Evolutionary conservation across 192 early-diverging fungal species (phyloP).

Genomic region (Funneliformis geosporum): DNA sequence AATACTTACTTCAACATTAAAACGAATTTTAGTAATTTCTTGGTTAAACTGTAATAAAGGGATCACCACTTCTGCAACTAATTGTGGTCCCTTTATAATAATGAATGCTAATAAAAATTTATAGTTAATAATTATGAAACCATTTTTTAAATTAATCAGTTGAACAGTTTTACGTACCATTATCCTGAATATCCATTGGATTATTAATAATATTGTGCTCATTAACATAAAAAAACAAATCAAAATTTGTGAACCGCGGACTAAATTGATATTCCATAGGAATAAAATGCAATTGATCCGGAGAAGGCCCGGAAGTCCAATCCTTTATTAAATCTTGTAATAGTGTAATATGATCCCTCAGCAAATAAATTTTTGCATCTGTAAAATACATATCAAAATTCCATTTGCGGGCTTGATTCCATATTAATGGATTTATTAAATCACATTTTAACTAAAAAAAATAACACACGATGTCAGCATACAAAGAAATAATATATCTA

Average conservation of each 20-base stretch:
- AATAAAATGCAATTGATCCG: constrained; percentile 63
- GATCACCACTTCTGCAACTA: constrained; percentile 47
- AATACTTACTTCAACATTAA: constrained; percentile 51
- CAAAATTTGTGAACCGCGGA: constrained; percentile 49
- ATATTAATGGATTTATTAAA: constrained; percentile 64
- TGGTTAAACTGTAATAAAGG: constrained; percentile 63
- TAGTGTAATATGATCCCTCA: constrained; percentile 74
- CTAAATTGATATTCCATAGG: constrained; percentile 67
- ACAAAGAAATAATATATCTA: background rate
- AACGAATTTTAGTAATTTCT: constrained; percentile 52
- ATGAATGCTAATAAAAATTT: constrained; percentile 39
- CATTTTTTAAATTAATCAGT: background rate
- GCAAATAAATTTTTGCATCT: constrained; percentile 55
- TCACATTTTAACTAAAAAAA: constrained; percentile 51
- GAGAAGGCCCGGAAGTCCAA: constrained; percentile 57
- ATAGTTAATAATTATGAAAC: constrained; percentile 10
- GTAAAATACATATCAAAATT: constrained; percentile 53
- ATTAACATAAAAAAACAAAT: constrained; percentile 69
- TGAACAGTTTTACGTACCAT: constrained; percentile 51
- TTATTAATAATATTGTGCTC: constrained; percentile 77
- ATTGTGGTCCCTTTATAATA: constrained; percentile 43
- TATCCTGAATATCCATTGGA: constrained; percentile 69
- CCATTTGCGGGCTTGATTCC: constrained; percentile 75
- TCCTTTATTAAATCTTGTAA: constrained; percentile 74
- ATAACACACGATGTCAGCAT: background rate